Evolutionary conservation across 257 asterid genomes (phyloP).

Genomic region (Solanum corneliomulleri): DNA sequence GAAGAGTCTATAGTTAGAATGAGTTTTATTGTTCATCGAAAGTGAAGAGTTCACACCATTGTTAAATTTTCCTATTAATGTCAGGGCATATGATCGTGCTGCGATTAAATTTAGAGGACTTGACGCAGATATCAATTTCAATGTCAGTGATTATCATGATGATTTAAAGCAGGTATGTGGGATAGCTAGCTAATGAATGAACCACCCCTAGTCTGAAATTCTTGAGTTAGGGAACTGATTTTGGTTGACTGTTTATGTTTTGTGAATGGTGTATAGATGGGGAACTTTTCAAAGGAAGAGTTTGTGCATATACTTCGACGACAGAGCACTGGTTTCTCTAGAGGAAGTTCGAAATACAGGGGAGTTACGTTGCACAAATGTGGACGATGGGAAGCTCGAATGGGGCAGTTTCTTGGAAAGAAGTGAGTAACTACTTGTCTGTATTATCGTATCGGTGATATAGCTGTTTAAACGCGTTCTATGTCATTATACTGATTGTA

Average conservation of each 20-base stretch:
- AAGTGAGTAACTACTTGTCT: slow-evolving; percentile 39
- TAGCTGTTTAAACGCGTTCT: background rate
- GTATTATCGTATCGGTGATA: background rate
- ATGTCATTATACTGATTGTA: background rate
- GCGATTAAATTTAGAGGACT: slow-evolving; percentile 89
- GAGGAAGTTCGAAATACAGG: slow-evolving; percentile 92
- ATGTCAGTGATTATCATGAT: slow-evolving; percentile 59
- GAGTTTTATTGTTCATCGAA: background rate
- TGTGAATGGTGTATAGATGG: slow-evolving; percentile 40
- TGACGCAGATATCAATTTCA: slow-evolving; percentile 89
- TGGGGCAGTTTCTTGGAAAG: slow-evolving; percentile 99
- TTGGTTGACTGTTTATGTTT: background rate
- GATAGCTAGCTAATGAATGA: background rate
- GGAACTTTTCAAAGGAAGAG: slow-evolving; percentile 77
- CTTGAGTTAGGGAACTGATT: background rate
- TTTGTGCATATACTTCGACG: slow-evolving; percentile 92
- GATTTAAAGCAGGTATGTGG: slow-evolving; percentile 64
- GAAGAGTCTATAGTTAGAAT: background rate
- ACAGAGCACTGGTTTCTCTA: slow-evolving; percentile 83
- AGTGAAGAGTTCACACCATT: no score
- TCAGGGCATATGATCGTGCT: slow-evolving; percentile 95
- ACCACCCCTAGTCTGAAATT: background rate
- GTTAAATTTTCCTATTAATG: background rate
- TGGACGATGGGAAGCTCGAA: slow-evolving; percentile 98
- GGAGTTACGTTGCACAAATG: slow-evolving; percentile 96